These are phyloP conservation scores for Hanseniaspora vineae DNA, from an alignment of 805 yeast genomes.

Conservation along the genomic window DNA sequence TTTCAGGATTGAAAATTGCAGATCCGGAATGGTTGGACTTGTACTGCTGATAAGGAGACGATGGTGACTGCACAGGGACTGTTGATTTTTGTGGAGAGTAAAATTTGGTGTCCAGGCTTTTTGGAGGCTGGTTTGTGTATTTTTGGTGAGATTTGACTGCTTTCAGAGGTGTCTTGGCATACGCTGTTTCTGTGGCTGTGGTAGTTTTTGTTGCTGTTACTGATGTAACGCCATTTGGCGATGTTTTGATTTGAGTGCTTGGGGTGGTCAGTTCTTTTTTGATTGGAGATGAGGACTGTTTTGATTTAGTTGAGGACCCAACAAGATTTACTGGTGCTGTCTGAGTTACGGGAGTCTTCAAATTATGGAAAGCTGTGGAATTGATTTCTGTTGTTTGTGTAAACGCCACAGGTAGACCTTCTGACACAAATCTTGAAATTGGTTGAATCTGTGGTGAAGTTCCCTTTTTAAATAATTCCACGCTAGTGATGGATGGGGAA, in stretches of 20 bases:
- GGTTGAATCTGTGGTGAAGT: conserved; percentile 25
- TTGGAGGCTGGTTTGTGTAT: neutral
- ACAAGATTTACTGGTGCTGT: neutral
- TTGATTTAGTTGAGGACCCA: neutral
- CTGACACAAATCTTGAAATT: conserved; percentile 10
- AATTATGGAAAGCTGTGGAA: neutral
- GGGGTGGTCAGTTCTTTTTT: neutral
- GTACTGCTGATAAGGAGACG: neutral
- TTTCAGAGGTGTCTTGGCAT: neutral
- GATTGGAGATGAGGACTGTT: neutral
- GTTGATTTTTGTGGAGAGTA: neutral
- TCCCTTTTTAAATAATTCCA: conserved; percentile 19
- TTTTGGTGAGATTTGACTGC: neutral
- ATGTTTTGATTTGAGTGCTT: neutral
- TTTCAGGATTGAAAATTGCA: too few species aligned
- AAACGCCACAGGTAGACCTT: conserved; percentile 1
- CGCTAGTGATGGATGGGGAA: conserved; percentile 32
- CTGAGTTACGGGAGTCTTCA: neutral
- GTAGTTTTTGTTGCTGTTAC: too few species aligned
- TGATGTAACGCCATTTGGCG: too few species aligned
- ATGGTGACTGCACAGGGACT: neutral
- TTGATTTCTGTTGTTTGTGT: neutral
- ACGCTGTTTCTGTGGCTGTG: neutral
- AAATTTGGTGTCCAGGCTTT: neutral
- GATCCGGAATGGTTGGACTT: neutral